These are phyloP conservation scores for Rhamnella rubrinervis DNA, from an alignment of 331 rosid species.

Conservation along the genomic window DNA sequence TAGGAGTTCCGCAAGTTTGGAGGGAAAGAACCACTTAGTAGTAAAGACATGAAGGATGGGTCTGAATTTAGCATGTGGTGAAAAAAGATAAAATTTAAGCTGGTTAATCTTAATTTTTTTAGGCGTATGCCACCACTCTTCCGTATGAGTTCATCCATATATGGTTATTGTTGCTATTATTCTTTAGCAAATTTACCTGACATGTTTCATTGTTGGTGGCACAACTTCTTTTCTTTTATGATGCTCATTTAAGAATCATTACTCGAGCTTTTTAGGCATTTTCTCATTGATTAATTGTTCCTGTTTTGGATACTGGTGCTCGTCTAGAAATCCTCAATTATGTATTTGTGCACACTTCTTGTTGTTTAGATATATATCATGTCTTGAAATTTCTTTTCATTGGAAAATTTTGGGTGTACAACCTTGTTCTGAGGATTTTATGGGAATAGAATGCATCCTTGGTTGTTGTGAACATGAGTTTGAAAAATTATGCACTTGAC, in stretches of 20 bases:
- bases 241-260: no score
- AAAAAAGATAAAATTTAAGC: no score
- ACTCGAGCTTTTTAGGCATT: background rate
- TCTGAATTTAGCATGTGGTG: no score
- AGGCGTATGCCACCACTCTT: background rate
- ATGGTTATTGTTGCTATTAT: background rate
- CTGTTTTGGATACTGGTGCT: background rate
- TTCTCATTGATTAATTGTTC: background rate
- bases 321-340: background rate
- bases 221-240: no score
- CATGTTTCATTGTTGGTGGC: background rate
- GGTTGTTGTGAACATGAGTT: background rate
- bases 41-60: background rate
- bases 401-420: no score
- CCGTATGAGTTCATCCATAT: background rate
- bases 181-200: background rate
- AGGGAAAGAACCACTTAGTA: background rate
- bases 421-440: no score
- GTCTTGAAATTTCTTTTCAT: background rate
- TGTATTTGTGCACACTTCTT: background rate
- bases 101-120: no score
- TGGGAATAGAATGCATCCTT: no score
- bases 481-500: background rate
- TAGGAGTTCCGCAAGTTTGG: background rate
- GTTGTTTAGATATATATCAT: background rate